Evolutionary conservation across 148 eudicot species (phyloP).

Genomic region (Heliamphora exappendiculata): DNA sequence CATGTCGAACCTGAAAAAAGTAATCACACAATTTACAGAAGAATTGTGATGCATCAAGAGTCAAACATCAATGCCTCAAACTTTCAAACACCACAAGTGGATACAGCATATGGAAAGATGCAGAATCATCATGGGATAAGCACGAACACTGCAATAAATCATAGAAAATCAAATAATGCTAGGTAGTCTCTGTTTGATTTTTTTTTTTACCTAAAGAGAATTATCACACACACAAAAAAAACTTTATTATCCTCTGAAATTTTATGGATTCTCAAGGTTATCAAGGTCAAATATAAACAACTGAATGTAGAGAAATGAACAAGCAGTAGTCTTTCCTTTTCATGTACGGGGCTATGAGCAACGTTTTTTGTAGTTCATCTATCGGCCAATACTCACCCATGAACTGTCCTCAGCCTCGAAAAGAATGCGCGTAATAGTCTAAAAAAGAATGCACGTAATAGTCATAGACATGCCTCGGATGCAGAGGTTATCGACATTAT

Average conservation of each 20-base stretch:
- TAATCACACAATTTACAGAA: background rate
- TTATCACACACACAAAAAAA: too few relatives aligned
- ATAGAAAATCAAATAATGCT: background rate
- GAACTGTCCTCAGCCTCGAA: background rate
- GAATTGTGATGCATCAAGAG: background rate
- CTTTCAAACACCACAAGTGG: background rate
- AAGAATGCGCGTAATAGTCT: too few relatives aligned
- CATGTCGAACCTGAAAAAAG: conserved; percentile 75
- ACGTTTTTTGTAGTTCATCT: background rate
- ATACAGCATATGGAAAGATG: background rate
- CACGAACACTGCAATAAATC: background rate
- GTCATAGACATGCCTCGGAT: background rate
- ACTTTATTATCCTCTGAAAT: background rate
- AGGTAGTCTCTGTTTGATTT: background rate
- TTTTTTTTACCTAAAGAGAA: background rate
- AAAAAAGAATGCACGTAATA: background rate
- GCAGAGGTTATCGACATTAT: background rate
- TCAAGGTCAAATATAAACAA: background rate
- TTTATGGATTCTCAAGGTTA: background rate
- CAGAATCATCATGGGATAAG: background rate
- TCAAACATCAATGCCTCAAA: background rate
- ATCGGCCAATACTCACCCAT: background rate
- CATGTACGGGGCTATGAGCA: background rate
- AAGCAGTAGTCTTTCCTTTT: background rate
- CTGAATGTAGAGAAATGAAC: background rate